Conservation (phyloP, 495 filamentous ascomycete species). For the Aspergillus cavernicola region DNA sequence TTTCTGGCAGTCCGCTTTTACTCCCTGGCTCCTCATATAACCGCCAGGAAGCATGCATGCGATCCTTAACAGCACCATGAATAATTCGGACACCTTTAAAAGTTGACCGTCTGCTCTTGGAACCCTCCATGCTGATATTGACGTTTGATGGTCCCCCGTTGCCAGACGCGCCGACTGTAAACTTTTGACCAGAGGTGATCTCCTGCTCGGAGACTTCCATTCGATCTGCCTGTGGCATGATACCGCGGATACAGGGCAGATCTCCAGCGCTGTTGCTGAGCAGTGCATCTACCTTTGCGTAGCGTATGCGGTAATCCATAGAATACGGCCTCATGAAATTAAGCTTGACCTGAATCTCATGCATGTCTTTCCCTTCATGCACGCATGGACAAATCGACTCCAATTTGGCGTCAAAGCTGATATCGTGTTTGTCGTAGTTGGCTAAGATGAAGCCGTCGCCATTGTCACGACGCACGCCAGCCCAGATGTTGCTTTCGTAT, state of each 20-base stretch:
- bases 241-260: neutral
- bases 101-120: neutral
- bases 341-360: conserved; percentile 1
- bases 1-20: conserved; percentile 6
- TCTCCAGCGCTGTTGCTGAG: neutral
- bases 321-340: conserved; percentile 9
- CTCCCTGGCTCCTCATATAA: conserved; percentile 7
- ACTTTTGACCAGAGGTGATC: conserved; percentile 1
- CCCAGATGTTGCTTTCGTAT: neutral
- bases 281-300: neutral
- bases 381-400: neutral
- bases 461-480: conserved; percentile 1
- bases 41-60: conserved; percentile 8
- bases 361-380: conserved; percentile 1
- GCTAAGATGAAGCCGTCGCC: conserved; percentile 7
- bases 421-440: conserved; percentile 5
- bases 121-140: conserved; percentile 10
- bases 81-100: conserved; percentile 7
- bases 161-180: conserved; percentile 1
- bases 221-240: conserved; percentile 7
- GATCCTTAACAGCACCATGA: conserved; percentile 3
- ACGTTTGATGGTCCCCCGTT: conserved; percentile 3
- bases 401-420: conserved; percentile 4
- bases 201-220: conserved; percentile 9
- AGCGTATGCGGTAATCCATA: conserved; percentile 3